These are phyloP conservation scores for Pseudonitzschia delicatissima DNA, from an alignment of 108 stramenopile species.

Conservation along the genomic window DNA sequence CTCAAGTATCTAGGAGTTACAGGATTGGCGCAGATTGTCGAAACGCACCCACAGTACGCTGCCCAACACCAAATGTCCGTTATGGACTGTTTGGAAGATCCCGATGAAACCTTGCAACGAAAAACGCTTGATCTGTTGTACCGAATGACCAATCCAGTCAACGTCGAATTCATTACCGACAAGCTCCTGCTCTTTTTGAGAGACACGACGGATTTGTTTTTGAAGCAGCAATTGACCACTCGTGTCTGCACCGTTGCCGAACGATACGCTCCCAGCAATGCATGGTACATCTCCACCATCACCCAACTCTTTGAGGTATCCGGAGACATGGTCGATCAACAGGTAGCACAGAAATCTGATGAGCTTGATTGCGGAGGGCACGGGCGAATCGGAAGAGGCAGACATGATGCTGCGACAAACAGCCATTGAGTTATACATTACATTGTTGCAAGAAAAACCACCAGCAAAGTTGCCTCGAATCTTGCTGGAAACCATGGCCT, in stretches of 20 bases:
- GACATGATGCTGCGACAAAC: constrained; percentile 86
- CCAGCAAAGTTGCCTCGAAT: constrained; percentile 67
- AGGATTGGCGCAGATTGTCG: constrained; percentile 94
- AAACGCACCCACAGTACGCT: constrained; percentile 94
- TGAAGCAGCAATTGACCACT: constrained; percentile 87
- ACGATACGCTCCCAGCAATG: constrained; percentile 95
- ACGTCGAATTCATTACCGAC: constrained; percentile 96
- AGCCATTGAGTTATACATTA: constrained; percentile 90
- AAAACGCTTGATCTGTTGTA: constrained; percentile 97
- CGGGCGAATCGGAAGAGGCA: constrained; percentile 91
- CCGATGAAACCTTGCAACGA: constrained; percentile 96
- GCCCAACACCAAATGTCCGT: constrained; percentile 97
- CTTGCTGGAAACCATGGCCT: constrained; percentile 93
- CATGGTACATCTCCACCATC: constrained; percentile 86
- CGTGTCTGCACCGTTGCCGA: constrained; percentile 93
- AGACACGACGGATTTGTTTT: constrained; percentile 85
- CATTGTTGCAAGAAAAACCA: constrained; percentile 65
- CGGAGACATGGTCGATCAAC: constrained; percentile 90
- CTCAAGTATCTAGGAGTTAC: constrained; percentile 97
- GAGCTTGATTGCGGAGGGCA: constrained; percentile 94
- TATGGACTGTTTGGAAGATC: constrained; percentile 98
- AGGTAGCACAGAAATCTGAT: constrained; percentile 94
- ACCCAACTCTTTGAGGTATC: constrained; percentile 89
- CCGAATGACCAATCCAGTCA: constrained; percentile 98
- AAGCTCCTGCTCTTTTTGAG: constrained; percentile 88